Percentiles rank a stretch among this genome's conserved stretches.
These are phyloP conservation scores for Cystobasidium slooffiae DNA, from an alignment of 1,284 basidiomycete species.

Conservation along the genomic window DNA sequence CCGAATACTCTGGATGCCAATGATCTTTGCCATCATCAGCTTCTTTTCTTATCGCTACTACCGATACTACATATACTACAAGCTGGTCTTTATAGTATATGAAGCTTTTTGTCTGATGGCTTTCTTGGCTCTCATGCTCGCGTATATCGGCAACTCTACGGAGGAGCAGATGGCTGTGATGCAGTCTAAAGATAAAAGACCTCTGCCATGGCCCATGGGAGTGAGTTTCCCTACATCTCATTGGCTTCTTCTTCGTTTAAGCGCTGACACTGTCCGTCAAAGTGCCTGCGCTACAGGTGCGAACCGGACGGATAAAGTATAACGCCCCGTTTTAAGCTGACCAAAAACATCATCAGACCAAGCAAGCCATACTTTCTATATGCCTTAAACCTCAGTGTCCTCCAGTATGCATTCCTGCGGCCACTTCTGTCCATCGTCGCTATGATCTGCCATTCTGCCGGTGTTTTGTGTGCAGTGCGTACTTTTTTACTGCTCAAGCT, in stretches of 20 bases:
- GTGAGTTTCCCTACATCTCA: not conserved
- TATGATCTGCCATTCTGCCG: slow-evolving; percentile 71
- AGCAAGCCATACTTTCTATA: slow-evolving; percentile 90
- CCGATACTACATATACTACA: slow-evolving; percentile 72
- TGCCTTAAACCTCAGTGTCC: slow-evolving; percentile 68
- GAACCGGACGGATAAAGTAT: not conserved
- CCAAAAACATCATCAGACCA: slow-evolving; percentile 62
- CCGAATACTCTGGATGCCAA: slow-evolving; percentile 58
- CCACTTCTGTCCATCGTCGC: slow-evolving; percentile 68
- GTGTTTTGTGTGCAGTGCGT: slow-evolving; percentile 65
- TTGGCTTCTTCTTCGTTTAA: no score
- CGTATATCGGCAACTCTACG: slow-evolving; percentile 76
- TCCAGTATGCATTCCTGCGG: slow-evolving; percentile 77
- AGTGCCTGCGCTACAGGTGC: slow-evolving; percentile 24
- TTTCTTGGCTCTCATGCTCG: slow-evolving; percentile 70
- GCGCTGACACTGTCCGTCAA: not conserved
- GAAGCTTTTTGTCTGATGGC: slow-evolving; percentile 50
- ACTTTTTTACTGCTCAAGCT: not conserved
- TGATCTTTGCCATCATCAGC: slow-evolving; percentile 76
- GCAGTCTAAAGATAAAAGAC: slow-evolving; percentile 74
- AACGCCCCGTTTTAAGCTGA: not conserved
- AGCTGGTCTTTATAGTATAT: slow-evolving; percentile 62
- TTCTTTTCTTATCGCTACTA: slow-evolving; percentile 87
- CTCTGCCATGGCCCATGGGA: slow-evolving; percentile 72
- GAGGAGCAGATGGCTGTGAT: slow-evolving; percentile 66